Base-by-base conservation (phyloP, 1,284 basidiomycete species). In the Bjerkandera adusta region DNA sequence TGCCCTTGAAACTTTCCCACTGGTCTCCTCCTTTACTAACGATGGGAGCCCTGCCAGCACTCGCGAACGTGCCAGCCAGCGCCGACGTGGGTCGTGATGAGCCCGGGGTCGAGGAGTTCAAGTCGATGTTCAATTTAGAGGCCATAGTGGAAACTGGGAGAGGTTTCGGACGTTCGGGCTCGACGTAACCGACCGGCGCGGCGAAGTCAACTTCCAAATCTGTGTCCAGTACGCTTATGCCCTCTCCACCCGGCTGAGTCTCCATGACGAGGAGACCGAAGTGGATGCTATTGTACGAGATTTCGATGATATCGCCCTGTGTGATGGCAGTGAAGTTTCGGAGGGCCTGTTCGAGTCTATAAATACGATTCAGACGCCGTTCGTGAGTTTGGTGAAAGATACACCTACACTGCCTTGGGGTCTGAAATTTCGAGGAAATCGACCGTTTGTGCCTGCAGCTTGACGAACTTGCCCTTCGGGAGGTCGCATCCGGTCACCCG, bases 241-340 rank as follows among this genome's bases (percentile, higher is more conserved):
- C 94, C 53, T 83, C 82, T 13, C 88, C 91, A 16, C 90, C 91
- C 1, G 96, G 95, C 38, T 75, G 77, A 13, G 89, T 84, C 66
- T 98, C 95, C 93, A 99, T 97, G 45, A 99, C 86, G 29, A 98
- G 81, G 46, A 99, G 80, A 49, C 95, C 92, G 61, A 99, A 98
- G 10, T 92, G 83, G 59, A 99, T 91, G 10, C 85, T 86, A 63
- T 95, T 96, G 68, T 95, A 95, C 26, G 76, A 83, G 57, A 95
- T 94, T 69, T 95, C 92, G 58, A 96, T 89, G 51, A 93, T 92
- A 61, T 95, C 92, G 32, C 91, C 90, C 61, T 92, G 89, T 0
- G 90, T 92, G 18, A 96, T 72, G 11, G 81, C 81, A n/a, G 93
- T 86, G 68, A 96, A 99, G 63, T 97, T 93, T 33, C 95, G 85